phyloP scores from a whole-genome alignment of 805 yeast species.

The Wickerhamomyces silvicola region DNA sequence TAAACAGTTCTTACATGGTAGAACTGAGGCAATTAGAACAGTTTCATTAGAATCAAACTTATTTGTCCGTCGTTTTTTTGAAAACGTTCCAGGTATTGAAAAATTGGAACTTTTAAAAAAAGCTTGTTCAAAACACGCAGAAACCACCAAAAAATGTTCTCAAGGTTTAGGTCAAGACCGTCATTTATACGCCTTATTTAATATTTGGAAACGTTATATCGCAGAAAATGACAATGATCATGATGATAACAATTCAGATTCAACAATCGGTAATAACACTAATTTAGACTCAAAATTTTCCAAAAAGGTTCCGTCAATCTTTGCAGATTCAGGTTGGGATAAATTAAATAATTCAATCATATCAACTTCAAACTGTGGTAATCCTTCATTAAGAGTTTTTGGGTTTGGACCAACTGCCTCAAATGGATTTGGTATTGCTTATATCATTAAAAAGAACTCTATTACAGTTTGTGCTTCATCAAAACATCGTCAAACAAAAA shows the following conservation, averaged over 20 bases:
- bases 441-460: slow-evolving; percentile 75
- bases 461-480: slow-evolving; percentile 79
- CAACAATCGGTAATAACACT: slow-evolving; percentile 17
- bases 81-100: slow-evolving; percentile 49
- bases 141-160: slow-evolving; percentile 62
- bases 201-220: slow-evolving; percentile 73
- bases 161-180: slow-evolving; percentile 88
- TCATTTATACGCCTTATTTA: slow-evolving; percentile 79
- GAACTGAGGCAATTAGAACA: slow-evolving; percentile 88
- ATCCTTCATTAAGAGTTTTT: slow-evolving; percentile 77
- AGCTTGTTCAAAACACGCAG: slow-evolving; percentile 69
- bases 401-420: slow-evolving; percentile 91
- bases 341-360: slow-evolving; percentile 71
- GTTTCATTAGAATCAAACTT: slow-evolving; percentile 75
- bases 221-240: slow-evolving; percentile 22
- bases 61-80: slow-evolving; percentile 82
- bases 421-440: slow-evolving; percentile 91
- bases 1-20: slow-evolving; percentile 76
- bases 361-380: slow-evolving; percentile 87
- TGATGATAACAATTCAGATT: slow-evolving; percentile 20
- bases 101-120: slow-evolving; percentile 50
- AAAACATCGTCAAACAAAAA: slow-evolving; percentile 78
- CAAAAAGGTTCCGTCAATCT: slow-evolving; percentile 59
- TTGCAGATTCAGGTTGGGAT: slow-evolving; percentile 87
- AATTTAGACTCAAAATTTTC: slow-evolving; percentile 6